Evolutionary conservation across 352 stramenopile species (phyloP), one percentile per base, ranked within the genome.

Genomic region (Peronospora belbahrii): DNA sequence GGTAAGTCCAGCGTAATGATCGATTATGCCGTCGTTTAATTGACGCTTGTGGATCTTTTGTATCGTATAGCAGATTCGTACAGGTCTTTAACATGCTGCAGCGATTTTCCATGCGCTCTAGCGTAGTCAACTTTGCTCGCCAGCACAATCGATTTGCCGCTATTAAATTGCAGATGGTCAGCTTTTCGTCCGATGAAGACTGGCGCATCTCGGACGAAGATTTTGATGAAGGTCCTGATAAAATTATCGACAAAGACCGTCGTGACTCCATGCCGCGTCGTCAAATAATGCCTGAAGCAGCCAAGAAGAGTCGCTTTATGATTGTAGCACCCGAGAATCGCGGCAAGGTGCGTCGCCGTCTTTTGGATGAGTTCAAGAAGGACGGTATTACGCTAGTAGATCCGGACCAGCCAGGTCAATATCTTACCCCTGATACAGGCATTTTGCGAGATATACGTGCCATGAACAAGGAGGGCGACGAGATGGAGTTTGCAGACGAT

Each of bases 311-410:
- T 57, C 78, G 75, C 42, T 90, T 87, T 57, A 80, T 83, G 67
- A 56, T 59, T 11, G 62, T 90, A 30, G 52, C 75, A 6, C 79
- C 79, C 7, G 75, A 90, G 56, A 86, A 88, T 59, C 68, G 70
- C 40, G 75, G 75, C 52, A 82, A 85, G 47, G 70, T 85, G 51
- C 79, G 79, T 62, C 79, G 79, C 17, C 73, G 74, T 25, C 69
- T 90, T 14, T 55, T 90, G 37, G 74, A 90, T 44, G 74, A 87
- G 64, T 88, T 87, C 63, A 85, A 87, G 53, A 76, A 80, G 53
- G 68, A 81, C 35, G 55, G 77, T 31, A 62, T 90, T 46, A 65
- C 69, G 44, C 62, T 90, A 30, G 70, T 63, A 13, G 77, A 85
- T 40, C 46, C 62, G 22, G 67, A 84, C 43, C 52, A 64, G 39